Base-by-base conservation (phyloP, 2,329 filamentous ascomycete genomes). In the Diaporthe amygdali region DNA sequence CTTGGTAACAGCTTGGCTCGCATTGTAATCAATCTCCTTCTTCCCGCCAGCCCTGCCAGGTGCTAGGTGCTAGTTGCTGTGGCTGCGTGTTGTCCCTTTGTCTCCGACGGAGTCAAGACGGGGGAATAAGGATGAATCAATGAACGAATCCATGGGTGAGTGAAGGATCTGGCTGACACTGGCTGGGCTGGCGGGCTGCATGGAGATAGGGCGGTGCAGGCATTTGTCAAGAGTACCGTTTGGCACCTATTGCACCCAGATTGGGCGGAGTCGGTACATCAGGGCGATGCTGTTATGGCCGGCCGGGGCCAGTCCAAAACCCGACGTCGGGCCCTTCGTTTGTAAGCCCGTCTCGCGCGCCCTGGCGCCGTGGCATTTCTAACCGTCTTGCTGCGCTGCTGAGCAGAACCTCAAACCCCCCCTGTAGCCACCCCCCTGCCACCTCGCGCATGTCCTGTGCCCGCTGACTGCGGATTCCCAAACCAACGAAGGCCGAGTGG, bases 281-380 rank as follows among this genome's bases (percentile, higher is more conserved):
- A n/a, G 12, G 20, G 32, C 30, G n/a, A 51, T 56, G 27, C 7
- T 32, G 27, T 66, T 68, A 55, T 34, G 63, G 61, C 68, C 71
- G 71, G 68, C 71, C 71, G 71, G 71, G 71, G 63, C 63, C 68
- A 71, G 59, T 66, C 41, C 71, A 71, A 72, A 72, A 70, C 71
- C 71, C 71, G 61, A 66, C 68, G 55, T 61, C 63, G 68, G 63
- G 56, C 68, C 30, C 44, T 70, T 52, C 56, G 67, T 72, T 70
- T 70, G 70, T 72, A 49, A 72, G 70, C 66, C 59, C 67, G 51
- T 49, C 54, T 56, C 54, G 63, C 54, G 17, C 52, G 69, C 69
- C 69, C 69, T 71, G 69, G 59, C n/a, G 20, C 32, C 46, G 27
- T 17, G 15, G 10, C 51, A 66, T 32, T 30, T 52, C n/a, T 9